These are phyloP conservation scores for Leishmania gerbilli DNA, from an alignment of 208 protist species.

Conservation along the genomic window DNA sequence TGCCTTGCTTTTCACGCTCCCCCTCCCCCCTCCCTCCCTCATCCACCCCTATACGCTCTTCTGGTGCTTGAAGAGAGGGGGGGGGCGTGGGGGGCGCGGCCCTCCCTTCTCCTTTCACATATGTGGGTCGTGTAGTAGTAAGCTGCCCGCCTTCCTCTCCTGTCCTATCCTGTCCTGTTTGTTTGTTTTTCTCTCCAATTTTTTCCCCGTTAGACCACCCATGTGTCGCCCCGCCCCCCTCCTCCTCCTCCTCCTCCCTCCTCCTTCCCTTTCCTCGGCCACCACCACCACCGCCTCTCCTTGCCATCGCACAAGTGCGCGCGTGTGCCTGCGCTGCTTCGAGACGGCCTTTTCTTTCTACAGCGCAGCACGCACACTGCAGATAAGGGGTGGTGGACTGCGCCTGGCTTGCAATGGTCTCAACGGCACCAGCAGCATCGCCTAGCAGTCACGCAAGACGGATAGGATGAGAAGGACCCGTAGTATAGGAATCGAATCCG, in stretches of 20 bases:
- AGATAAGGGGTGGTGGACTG: neutral
- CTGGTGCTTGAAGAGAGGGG: neutral
- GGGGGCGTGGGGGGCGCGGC: neutral
- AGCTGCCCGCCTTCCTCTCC: neutral
- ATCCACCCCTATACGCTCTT: no score
- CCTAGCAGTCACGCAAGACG: neutral
- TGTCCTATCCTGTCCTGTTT: no score
- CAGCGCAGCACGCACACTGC: neutral
- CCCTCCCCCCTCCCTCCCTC: neutral
- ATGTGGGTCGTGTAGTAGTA: neutral
- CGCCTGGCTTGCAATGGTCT: neutral
- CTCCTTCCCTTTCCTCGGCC: neutral
- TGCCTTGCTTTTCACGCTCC: neutral
- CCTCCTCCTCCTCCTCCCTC: neutral
- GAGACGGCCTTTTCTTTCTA: neutral
- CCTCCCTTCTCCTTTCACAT: neutral
- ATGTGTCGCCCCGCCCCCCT: neutral
- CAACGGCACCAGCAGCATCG: neutral
- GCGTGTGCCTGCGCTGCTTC: neutral
- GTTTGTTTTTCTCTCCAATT: neutral
- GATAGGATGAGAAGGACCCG: neutral
- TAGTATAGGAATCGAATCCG: conserved; percentile 12
- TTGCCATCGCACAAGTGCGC: neutral
- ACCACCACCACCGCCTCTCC: neutral
- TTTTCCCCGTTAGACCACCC: neutral